A percentile compares a stretch with the other conserved stretches of the same genome.
Evolutionary conservation across 2,329 filamentous ascomycete species (phyloP).

Genomic region (Diaporthe sp.): DNA sequence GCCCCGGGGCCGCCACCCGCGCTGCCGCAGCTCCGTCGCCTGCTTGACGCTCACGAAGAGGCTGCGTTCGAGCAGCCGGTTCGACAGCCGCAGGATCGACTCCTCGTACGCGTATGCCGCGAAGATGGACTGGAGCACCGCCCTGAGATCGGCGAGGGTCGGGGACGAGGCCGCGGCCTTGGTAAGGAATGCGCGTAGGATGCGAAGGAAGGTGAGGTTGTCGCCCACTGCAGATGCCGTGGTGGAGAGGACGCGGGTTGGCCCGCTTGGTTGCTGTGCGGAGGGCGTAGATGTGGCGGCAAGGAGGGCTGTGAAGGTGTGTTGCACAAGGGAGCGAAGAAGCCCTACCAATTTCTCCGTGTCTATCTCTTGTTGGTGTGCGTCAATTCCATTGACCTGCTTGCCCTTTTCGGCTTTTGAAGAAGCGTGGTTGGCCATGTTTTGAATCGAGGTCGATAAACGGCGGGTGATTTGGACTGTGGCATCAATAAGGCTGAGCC

Average conservation of each 20-base stretch:
- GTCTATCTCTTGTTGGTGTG: conserved; percentile 56
- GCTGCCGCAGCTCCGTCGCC: conserved; percentile 79
- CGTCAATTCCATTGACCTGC: conserved; percentile 43
- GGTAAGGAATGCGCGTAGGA: conserved; percentile 88
- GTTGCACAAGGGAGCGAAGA: conserved; percentile 85
- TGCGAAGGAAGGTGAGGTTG: conserved; percentile 85
- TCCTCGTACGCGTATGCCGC: conserved; percentile 96
- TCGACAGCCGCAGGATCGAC: conserved; percentile 86
- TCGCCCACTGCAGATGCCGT: conserved; percentile 49
- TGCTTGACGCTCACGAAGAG: conserved; percentile 86
- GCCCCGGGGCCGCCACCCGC: conserved; percentile 89
- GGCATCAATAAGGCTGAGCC: conserved; percentile 72
- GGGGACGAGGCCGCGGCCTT: conserved; percentile 86
- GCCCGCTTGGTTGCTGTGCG: conserved; percentile 45
- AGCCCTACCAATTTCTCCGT: conserved; percentile 73
- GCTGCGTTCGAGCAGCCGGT: conserved; percentile 87
- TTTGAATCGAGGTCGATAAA: conserved; percentile 68
- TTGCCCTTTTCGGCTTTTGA: conserved; percentile 40
- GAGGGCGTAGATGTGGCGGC: conserved; percentile 74
- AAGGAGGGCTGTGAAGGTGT: conserved; percentile 89
- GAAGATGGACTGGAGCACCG: conserved; percentile 90
- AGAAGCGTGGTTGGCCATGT: conserved; percentile 39
- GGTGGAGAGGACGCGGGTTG: conserved; percentile 50
- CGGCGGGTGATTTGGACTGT: conserved; percentile 74
- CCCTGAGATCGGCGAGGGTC: conserved; percentile 86